Conservation (phyloP, 345 rosid species). For the Salix exigua region DNA sequence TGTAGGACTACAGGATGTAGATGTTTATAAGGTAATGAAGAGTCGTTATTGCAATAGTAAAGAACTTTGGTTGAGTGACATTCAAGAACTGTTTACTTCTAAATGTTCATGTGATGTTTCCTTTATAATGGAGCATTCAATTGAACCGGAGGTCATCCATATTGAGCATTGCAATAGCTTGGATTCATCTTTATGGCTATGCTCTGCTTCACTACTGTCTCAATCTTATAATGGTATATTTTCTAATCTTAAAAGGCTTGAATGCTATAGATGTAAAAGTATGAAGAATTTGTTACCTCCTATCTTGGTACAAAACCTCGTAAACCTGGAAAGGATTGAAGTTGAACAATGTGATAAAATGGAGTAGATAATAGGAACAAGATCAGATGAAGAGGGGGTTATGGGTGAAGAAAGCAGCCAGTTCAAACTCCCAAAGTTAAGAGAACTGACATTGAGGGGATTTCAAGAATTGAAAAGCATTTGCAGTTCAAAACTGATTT, state of each 20-base stretch:
- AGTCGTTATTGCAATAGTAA: too few relatives aligned
- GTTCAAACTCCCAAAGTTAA: too few relatives aligned
- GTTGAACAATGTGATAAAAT: neutral
- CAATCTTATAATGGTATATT: too few relatives aligned
- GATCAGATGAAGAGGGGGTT: neutral
- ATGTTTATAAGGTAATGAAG: too few relatives aligned
- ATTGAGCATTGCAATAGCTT: neutral
- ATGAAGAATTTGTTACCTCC: constrained; percentile 12
- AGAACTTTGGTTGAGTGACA: too few relatives aligned
- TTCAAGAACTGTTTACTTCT: too few relatives aligned
- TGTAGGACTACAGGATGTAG: too few relatives aligned
- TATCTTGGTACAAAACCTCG: neutral
- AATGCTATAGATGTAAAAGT: neutral
- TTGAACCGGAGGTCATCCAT: neutral
- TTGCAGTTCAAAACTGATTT: too few relatives aligned
- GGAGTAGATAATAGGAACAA: constrained; percentile 21
- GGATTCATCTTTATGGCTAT: neutral
- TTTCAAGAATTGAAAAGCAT: too few relatives aligned
- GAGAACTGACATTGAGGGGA: too few relatives aligned
- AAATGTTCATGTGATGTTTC: neutral
- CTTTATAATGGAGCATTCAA: neutral
- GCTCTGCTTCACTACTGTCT: too few relatives aligned
- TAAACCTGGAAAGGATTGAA: neutral
- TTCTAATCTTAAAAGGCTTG: neutral
- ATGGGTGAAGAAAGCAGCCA: neutral